These are phyloP conservation scores for Lactuca saligna DNA, from an alignment of 129 eudicot species.

Conservation along the genomic window DNA sequence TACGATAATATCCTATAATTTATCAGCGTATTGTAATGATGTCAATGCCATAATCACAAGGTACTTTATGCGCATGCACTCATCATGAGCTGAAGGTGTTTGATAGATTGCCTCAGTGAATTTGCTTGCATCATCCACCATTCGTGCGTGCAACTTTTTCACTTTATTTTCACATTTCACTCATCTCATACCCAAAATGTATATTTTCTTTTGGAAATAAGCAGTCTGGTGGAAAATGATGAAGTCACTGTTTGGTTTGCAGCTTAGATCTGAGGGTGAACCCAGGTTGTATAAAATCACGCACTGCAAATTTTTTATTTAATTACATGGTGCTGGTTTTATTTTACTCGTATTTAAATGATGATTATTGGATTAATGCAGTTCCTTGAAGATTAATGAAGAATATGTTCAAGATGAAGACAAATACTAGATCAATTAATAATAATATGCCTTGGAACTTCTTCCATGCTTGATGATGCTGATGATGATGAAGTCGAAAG, in stretches of 20 bases:
- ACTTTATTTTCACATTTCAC: conserved; percentile 27
- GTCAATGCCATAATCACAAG: conserved; percentile 25
- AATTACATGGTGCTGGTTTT: not conserved
- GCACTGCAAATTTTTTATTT: not conserved
- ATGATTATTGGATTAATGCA: conserved; percentile 18
- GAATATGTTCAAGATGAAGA: conserved; percentile 21
- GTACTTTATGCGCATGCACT: conserved; percentile 37
- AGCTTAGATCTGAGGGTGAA: conserved; percentile 1
- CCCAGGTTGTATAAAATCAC: not conserved
- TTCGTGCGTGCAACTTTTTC: conserved; percentile 26
- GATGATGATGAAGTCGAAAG: conserved; percentile 23
- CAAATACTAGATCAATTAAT: conserved; percentile 11
- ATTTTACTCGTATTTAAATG: conserved; percentile 12
- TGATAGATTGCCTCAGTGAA: conserved; percentile 34
- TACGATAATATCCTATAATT: conserved; percentile 9
- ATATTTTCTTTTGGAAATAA: conserved; percentile 26
- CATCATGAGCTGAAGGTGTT: conserved; percentile 26
- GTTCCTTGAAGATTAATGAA: conserved; percentile 16
- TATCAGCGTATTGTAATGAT: conserved; percentile 24
- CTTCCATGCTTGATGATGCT: conserved; percentile 31
- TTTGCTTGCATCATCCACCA: conserved; percentile 35
- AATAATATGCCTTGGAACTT: conserved; percentile 32
- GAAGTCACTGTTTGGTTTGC: conserved; percentile 28
- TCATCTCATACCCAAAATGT: conserved; percentile 19
- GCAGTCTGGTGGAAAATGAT: conserved; percentile 35